These are phyloP conservation scores for Podaxis sp. DNA, from an alignment of 768 basidiomycete species.

Conservation along the genomic window DNA sequence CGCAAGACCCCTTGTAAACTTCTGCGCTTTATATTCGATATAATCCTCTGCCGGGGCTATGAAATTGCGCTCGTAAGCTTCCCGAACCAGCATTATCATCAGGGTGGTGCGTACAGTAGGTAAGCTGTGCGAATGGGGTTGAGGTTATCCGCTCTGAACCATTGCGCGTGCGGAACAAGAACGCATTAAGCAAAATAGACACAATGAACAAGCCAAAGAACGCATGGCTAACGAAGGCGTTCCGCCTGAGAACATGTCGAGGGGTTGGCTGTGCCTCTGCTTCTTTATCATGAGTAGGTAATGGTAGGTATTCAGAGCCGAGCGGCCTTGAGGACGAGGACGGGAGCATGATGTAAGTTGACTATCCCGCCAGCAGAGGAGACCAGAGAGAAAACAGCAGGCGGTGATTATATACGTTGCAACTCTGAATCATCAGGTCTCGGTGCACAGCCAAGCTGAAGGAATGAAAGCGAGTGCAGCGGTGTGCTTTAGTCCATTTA, in stretches of 20 bases:
- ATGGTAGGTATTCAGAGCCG: background rate
- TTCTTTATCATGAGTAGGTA: background rate
- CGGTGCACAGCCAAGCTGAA: conserved; percentile 3
- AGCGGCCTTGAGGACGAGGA: background rate
- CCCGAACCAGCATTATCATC: no score
- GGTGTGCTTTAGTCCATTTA: background rate
- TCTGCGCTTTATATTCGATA: conserved; percentile 18
- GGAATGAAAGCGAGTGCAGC: background rate
- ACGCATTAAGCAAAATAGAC: conserved; percentile 1
- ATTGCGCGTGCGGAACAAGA: background rate
- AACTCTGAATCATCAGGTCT: background rate
- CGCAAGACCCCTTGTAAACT: conserved; percentile 16
- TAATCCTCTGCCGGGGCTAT: conserved; percentile 21
- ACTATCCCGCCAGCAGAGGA: background rate
- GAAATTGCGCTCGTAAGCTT: background rate
- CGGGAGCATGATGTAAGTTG: background rate
- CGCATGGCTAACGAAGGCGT: background rate
- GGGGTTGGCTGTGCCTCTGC: background rate
- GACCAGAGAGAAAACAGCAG: background rate
- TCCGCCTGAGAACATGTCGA: background rate
- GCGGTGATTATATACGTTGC: background rate
- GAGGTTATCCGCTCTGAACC: background rate
- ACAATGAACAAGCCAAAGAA: conserved; percentile 1
- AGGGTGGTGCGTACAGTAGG: background rate
- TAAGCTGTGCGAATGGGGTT: background rate